Evolutionary conservation across 2,329 filamentous ascomycete species (phyloP).

Genomic region (Ophiocordyceps unilateralis): DNA sequence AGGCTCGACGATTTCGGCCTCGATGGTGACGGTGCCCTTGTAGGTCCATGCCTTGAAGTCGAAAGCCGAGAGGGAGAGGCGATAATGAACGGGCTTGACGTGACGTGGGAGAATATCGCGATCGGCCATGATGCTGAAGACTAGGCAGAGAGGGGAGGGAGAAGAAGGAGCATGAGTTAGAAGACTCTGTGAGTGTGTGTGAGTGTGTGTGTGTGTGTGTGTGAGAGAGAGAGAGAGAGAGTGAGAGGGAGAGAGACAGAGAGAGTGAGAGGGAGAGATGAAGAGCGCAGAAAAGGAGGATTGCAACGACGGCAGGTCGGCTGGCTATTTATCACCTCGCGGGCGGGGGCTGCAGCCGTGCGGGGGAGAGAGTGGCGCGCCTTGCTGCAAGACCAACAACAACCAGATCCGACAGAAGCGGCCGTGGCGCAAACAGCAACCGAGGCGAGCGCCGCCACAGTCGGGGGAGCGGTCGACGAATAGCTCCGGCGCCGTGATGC

Average conservation of each 20-base stretch:
- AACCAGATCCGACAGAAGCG: no score
- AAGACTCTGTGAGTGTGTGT: not conserved
- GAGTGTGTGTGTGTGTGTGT: no score
- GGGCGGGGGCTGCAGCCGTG: not conserved
- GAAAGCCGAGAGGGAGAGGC: conserved; percentile 63
- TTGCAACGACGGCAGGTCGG: not conserved
- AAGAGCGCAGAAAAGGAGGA: not conserved
- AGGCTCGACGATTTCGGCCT: conserved; percentile 51
- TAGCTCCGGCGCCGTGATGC: no score
- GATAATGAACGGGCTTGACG: conserved; percentile 75
- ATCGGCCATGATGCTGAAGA: conserved; percentile 33
- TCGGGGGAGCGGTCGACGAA: no score
- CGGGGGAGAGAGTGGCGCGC: not conserved
- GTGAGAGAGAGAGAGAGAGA: not conserved
- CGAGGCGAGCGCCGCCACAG: no score
- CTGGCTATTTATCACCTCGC: not conserved
- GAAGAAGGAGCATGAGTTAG: not conserved
- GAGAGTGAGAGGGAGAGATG: not conserved
- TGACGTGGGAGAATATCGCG: conserved; percentile 43
- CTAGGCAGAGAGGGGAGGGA: no score
- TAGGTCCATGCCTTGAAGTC: conserved; percentile 62
- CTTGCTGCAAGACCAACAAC: not conserved
- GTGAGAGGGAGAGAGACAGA: not conserved
- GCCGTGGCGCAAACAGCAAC: no score
- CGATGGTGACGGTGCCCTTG: conserved; percentile 67